phyloP scores from a whole-genome alignment of 306 rosid species.

The Carpinus fangiana region DNA sequence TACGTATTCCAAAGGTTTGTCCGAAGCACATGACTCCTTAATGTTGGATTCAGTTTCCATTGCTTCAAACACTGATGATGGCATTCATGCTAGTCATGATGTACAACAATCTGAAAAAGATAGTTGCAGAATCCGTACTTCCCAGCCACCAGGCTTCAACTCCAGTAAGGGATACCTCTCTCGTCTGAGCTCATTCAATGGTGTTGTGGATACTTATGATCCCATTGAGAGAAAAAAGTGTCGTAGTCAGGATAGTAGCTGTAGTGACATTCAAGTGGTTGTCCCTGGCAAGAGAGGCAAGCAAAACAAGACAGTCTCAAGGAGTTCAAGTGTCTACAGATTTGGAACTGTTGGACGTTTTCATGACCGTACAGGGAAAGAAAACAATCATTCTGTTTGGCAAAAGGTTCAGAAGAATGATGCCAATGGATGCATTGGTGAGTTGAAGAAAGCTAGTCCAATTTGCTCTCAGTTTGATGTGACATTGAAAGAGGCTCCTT shows the following conservation, averaged over 20 bases:
- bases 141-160: slow-evolving; percentile 25
- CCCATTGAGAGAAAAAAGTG: slow-evolving; percentile 38
- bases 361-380: slow-evolving; percentile 60
- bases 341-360: slow-evolving; percentile 40
- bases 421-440: slow-evolving; percentile 38
- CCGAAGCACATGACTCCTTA: slow-evolving; percentile 29
- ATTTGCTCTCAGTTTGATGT: slow-evolving; percentile 35
- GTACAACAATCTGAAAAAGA: slow-evolving; percentile 36
- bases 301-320: slow-evolving; percentile 44
- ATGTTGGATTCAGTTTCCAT: slow-evolving; percentile 45
- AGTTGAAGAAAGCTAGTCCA: slow-evolving; percentile 48
- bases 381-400: slow-evolving; percentile 72
- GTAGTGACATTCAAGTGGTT: slow-evolving; percentile 25
- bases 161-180: slow-evolving; percentile 36
- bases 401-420: slow-evolving; percentile 72
- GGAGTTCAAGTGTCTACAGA: slow-evolving; percentile 47
- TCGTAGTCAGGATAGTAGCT: slow-evolving; percentile 35
- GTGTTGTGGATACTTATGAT: slow-evolving; percentile 26
- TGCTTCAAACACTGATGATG: slow-evolving; percentile 46
- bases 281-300: slow-evolving; percentile 46
- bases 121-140: slow-evolving; percentile 30
- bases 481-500: slow-evolving; percentile 40
- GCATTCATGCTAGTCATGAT: slow-evolving; percentile 27
- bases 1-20: slow-evolving; percentile 20
- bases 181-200: slow-evolving; percentile 29